Conservation (phyloP, 2,329 filamentous ascomycete genomes). For the Cercospora brassicicola region DNA sequence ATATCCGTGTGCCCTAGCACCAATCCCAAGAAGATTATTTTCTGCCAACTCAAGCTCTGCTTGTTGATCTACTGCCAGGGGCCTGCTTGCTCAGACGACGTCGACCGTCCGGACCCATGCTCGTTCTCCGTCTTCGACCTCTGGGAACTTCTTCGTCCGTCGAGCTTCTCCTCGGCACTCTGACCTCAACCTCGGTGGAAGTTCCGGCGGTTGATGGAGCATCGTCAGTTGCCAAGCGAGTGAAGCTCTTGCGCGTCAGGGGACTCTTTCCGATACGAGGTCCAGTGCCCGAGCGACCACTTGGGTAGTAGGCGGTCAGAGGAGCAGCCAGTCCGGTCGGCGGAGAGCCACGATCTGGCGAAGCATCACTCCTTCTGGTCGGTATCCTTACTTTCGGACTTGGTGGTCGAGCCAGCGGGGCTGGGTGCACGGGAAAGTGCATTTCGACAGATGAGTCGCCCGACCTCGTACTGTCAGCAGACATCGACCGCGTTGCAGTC, state of each 20-base stretch:
- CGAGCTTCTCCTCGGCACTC: conserved; percentile 22
- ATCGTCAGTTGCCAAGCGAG: conserved; percentile 27
- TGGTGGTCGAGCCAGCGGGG: neutral
- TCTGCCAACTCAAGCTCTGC: conserved; percentile 14
- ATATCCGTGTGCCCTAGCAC: neutral
- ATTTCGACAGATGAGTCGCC: conserved; percentile 22
- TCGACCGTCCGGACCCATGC: conserved; percentile 29
- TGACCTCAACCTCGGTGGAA: conserved; percentile 25
- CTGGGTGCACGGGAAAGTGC: conserved; percentile 20
- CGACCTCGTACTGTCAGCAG: conserved; percentile 20
- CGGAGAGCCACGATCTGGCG: neutral
- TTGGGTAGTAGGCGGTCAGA: conserved; percentile 11
- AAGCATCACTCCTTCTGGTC: conserved; percentile 11
- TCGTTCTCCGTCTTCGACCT: conserved; percentile 22
- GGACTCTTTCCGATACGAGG: conserved; percentile 46
- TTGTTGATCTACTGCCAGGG: conserved; percentile 21
- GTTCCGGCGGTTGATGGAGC: conserved; percentile 22
- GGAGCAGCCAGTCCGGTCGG: conserved; percentile 9
- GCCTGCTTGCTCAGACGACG: conserved; percentile 30
- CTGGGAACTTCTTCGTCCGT: conserved; percentile 16
- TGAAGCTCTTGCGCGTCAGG: conserved; percentile 48
- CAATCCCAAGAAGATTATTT: neutral
- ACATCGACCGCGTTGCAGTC: conserved; percentile 6
- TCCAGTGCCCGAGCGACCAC: conserved; percentile 16
- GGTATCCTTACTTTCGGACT: conserved; percentile 10